Evolutionary conservation across 176 grass and related monocot genomes (phyloP), one percentile per base, ranked within the genome.

Genomic region (Oryza longistaminata): DNA sequence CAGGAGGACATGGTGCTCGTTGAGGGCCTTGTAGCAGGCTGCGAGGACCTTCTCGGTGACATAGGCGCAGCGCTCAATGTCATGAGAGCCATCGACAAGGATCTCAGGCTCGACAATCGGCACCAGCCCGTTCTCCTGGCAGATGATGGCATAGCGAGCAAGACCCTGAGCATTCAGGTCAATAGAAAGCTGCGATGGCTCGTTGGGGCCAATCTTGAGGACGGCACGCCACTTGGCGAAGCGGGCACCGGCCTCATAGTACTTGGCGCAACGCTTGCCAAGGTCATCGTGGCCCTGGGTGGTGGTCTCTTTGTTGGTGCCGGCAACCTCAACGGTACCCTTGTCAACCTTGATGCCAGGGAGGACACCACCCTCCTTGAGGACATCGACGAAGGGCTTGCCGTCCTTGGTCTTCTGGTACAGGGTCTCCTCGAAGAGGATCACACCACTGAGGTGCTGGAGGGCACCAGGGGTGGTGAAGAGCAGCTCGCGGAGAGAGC

Each of bases 141-240:
- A 96, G 87, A 96, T 86, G 72, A 96, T 96, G 27, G 94, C 94
- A 5, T 96, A 96, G n/a, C 94, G 94, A 46, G 94, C 94, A 25
- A 96, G 64, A 2, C 94, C 94, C 69, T 96, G 91, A 21, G 94
- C 94, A 0, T 96, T 96, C 48, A 91, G 89, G 53, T 93, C 88
- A 78, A 96, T 96, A 58, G 94, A 73, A 27, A 96, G 89, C 87
- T 96, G 90, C 0, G 94, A 96, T 42, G 94, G 94, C 87, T 93
- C 94, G 1, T 78, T 96, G 11, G 91, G 70, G 49, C 91, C 85
- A 3, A 96, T 96, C 46, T 96, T 96, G 65, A 96, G 94, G 78
- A 96, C 94, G 2, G 91, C 94, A 24, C 94, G 94, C 94, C 94
- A 96, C 91, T 96, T 96, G 77, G 94, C 94, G 73, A 96, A 96